Percentiles rank a stretch among this genome's conserved stretches.
phyloP scores from a whole-genome alignment of 192 early-diverging fungal genomes.

The Rhizophagus sp. region DNA sequence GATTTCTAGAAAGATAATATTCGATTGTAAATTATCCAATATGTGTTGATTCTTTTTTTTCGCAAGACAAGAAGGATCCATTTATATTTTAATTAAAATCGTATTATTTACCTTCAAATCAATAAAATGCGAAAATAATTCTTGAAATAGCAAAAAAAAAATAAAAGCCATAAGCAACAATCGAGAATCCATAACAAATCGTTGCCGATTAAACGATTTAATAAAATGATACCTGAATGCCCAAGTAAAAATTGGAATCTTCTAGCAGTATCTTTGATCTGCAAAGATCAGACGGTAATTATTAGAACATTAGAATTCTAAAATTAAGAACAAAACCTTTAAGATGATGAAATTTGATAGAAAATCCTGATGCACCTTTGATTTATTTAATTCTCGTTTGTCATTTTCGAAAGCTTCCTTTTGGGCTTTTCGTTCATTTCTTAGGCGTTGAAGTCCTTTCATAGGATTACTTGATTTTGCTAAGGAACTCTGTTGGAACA shows the following conservation, averaged over 20 bases:
- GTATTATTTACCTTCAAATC: slow-evolving; percentile 45
- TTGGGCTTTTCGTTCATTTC: slow-evolving; percentile 12
- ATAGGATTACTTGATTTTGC: neutral
- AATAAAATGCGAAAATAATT: slow-evolving; percentile 67
- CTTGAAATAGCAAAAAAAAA: slow-evolving; percentile 18
- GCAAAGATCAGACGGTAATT: neutral
- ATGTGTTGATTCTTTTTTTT: no score
- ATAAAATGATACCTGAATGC: slow-evolving; percentile 36
- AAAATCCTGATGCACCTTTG: neutral
- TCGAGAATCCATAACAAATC: neutral
- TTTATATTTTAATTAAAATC: neutral
- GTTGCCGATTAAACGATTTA: neutral
- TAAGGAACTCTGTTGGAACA: neutral
- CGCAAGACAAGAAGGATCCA: neutral
- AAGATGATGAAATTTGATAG: neutral
- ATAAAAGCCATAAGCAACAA: neutral
- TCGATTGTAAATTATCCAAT: neutral
- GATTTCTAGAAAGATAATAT: slow-evolving; percentile 32
- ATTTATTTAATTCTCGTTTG: neutral
- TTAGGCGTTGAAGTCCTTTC: neutral
- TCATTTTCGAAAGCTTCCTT: neutral
- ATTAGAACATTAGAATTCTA: neutral
- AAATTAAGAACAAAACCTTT: neutral
- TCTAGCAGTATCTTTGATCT: slow-evolving; percentile 61
- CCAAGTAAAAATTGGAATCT: slow-evolving; percentile 71